Base-by-base conservation (phyloP, 345 rosid genomes). In the Sisymbrium altissimum region DNA sequence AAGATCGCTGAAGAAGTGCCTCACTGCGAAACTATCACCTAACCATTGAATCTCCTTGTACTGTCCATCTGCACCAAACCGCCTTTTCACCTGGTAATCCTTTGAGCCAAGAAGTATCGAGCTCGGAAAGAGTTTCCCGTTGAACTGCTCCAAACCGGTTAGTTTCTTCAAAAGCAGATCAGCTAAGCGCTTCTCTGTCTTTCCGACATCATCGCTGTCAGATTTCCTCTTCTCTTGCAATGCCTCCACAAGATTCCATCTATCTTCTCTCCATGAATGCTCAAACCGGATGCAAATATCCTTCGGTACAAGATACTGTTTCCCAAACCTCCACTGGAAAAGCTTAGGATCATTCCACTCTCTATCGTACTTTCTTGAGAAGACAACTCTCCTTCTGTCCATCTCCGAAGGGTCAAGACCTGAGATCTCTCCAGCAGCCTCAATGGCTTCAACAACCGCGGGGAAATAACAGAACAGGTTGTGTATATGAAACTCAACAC, bases 31-130 rank as follows among this genome's bases (percentile, higher is more conserved):
- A 21, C 73, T 78, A 65, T 88, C 87, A 49, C 97, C 99, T 30
- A 88, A 62, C 99, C 99, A 92, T 36, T 84, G 90, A 43, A 95
- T 88, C 79, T 87, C 99, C 84, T 92, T 95, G 53, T 80, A 84
- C 72, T 89, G 85, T 12, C 80, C 75, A 60, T 84, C 88, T 10
- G 63, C 78, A 15, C 86, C 88, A 55, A 91, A 57, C 59, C 97
- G 25, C 30, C 81, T 78, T 71, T 82, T 85, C 66, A 95, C 93
- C 48, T 81, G 86, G 70, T 83, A 92, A 70, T 95, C 91, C 59
- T 84, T 84, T 4, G 86, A 83, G 30, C 85, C 87, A 17, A 84
- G 13, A 53, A 95, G 71, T 60, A 92, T 76, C 7, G 89, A 86
- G 30, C 87, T 82, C 1, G 95, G 89, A 38, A 86, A 86, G 6